phyloP scores from a whole-genome alignment of 106 monocot species.

The Chionographis japonica region DNA sequence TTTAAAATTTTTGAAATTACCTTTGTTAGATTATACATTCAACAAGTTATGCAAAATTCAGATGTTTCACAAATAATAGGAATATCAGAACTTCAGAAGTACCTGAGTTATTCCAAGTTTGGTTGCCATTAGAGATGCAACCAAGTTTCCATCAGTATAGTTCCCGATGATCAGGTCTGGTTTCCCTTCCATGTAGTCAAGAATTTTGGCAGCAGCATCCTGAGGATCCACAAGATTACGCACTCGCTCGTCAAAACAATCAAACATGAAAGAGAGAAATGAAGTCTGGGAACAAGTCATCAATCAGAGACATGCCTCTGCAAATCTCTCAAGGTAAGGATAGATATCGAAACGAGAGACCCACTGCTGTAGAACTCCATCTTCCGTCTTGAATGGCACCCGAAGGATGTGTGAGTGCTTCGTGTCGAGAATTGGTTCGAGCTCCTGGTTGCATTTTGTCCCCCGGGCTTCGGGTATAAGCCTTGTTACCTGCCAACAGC shows the following conservation, averaged over 20 bases:
- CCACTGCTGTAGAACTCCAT: conserved; percentile 67
- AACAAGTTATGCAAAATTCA: no score
- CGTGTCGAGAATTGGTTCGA: conserved; percentile 75
- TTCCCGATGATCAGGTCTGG: conserved; percentile 97
- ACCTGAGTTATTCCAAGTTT: conserved; percentile 93
- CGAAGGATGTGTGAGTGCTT: conserved; percentile 83
- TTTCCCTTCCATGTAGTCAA: conserved; percentile 75
- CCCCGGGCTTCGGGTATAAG: conserved; percentile 86
- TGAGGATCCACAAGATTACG: conserved; percentile 10
- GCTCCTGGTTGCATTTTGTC: conserved; percentile 91
- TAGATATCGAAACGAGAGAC: conserved; percentile 95
- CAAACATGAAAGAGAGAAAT: background rate
- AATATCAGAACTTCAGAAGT: background rate
- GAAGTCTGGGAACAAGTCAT: background rate
- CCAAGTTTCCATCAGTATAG: conserved; percentile 93
- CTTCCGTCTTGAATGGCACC: conserved; percentile 77
- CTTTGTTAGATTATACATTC: no score
- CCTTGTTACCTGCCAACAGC: conserved; percentile 59
- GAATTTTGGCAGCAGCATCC: conserved; percentile 64
- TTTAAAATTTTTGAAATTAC: no score
- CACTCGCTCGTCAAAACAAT: background rate
- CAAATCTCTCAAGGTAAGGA: conserved; percentile 92
- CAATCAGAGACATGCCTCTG: conserved; percentile 31
- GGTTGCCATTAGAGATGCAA: conserved; percentile 81
- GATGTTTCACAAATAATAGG: no score